These are phyloP conservation scores for Rhizopogon rudus DNA, from an alignment of 768 basidiomycete genomes.

Conservation along the genomic window DNA sequence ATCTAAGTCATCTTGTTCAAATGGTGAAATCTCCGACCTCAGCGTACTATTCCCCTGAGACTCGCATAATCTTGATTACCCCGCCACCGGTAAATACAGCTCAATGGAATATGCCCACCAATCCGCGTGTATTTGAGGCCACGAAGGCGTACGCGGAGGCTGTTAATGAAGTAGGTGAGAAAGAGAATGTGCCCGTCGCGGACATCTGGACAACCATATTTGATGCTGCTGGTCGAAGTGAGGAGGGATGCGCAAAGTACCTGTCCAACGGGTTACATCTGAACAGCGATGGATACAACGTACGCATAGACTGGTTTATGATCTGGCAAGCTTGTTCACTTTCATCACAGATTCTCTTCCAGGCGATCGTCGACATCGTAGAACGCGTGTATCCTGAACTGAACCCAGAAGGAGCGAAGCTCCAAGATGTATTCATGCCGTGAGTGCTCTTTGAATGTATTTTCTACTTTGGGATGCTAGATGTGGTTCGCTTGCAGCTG, in stretches of 20 bases:
- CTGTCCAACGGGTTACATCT: conserved; percentile 80
- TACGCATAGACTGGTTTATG: conserved; percentile 28
- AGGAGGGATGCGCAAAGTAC: conserved; percentile 45
- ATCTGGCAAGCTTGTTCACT: neutral
- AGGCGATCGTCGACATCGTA: conserved; percentile 56
- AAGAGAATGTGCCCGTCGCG: conserved; percentile 53
- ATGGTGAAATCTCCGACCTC: conserved; percentile 59
- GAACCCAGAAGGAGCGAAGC: conserved; percentile 44
- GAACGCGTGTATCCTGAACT: conserved; percentile 58
- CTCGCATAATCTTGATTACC: conserved; percentile 75
- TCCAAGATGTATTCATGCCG: conserved; percentile 55
- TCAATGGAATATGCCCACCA: conserved; percentile 32
- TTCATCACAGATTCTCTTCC: conserved; percentile 56
- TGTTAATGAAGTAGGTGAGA: conserved; percentile 54
- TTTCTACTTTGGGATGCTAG: neutral
- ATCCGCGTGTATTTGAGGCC: conserved; percentile 49
- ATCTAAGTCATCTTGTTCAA: conserved; percentile 58
- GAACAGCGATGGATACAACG: conserved; percentile 68
- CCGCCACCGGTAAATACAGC: conserved; percentile 80
- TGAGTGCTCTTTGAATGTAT: conserved; percentile 33
- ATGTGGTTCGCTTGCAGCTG: conserved; percentile 15
- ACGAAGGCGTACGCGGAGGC: conserved; percentile 70
- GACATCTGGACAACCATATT: conserved; percentile 77
- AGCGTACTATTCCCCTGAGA: no score
- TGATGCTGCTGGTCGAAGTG: conserved; percentile 62